Percentiles rank a stretch among this genome's conserved stretches.
Evolutionary conservation across 2,329 filamentous ascomycete genomes (phyloP).

Genomic region (Monilinia fructigena): DNA sequence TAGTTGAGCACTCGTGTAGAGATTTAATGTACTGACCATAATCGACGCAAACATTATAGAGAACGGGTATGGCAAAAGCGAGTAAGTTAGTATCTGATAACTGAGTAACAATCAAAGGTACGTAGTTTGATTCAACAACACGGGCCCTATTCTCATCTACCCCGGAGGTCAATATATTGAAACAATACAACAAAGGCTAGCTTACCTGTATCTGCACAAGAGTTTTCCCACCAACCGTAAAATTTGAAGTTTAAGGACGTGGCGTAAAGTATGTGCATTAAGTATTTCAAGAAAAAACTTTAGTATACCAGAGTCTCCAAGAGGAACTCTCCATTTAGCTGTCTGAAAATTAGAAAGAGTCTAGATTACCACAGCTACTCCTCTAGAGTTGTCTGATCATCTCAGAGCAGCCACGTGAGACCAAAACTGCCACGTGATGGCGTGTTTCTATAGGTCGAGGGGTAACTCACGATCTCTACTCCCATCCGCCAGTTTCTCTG

Average conservation of each 20-base stretch:
- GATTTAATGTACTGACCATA: constrained; percentile 50
- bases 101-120: constrained; percentile 50
- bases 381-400: background rate
- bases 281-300: constrained; percentile 55
- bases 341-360: constrained; percentile 1
- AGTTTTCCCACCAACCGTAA: constrained; percentile 62
- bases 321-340: constrained; percentile 57
- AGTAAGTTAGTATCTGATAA: constrained; percentile 49
- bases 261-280: constrained; percentile 30
- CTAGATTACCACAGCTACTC: background rate
- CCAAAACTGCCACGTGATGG: background rate
- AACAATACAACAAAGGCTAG: background rate
- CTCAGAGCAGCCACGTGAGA: constrained; percentile 11
- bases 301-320: constrained; percentile 58
- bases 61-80: constrained; percentile 56
- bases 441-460: constrained; percentile 7
- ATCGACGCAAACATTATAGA: constrained; percentile 63
- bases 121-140: constrained; percentile 50
- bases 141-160: constrained; percentile 59
- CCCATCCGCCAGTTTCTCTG: constrained; percentile 54
- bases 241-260: constrained; percentile 50
- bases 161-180: constrained; percentile 12
- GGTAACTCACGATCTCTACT: constrained; percentile 54
- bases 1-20: constrained; percentile 26
- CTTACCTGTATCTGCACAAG: constrained; percentile 59